These are phyloP conservation scores for Ilex aquifolium DNA, from an alignment of 257 asterid species.

Conservation along the genomic window DNA sequence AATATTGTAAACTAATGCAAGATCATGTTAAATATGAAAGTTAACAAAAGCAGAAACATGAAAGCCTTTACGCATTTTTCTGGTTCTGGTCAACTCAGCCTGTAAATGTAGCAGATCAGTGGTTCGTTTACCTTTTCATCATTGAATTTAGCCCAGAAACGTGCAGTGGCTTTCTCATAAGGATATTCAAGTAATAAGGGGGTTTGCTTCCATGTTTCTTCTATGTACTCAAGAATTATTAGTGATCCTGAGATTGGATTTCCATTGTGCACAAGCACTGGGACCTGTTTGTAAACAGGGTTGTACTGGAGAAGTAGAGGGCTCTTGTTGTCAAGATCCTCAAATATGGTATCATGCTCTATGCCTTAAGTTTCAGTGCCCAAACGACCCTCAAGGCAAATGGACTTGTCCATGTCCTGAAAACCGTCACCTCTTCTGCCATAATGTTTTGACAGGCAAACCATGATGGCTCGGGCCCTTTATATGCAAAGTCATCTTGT, in stretches of 20 bases:
- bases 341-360: neutral
- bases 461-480: too few relatives aligned
- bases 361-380: neutral
- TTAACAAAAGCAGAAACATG: too few relatives aligned
- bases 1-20: too few relatives aligned
- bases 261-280: constrained; percentile 23
- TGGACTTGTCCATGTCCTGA: neutral
- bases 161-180: constrained; percentile 17
- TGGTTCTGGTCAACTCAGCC: neutral
- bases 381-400: neutral
- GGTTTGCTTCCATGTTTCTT: constrained; percentile 24
- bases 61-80: too few relatives aligned
- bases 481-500: too few relatives aligned
- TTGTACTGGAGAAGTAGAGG: constrained; percentile 19
- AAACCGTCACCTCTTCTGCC: neutral
- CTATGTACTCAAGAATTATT: constrained; percentile 25
- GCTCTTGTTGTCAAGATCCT: constrained; percentile 12
- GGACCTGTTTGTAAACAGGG: constrained; percentile 25
- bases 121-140: constrained; percentile 13
- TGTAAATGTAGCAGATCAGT: neutral
- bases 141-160: constrained; percentile 23
- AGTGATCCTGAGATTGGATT: constrained; percentile 20
- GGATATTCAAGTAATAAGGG: constrained; percentile 29
- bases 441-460: too few relatives aligned
- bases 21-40: too few relatives aligned